A percentile compares a stretch with the other conserved stretches of the same genome.
These are phyloP conservation scores for Myxozyma lipomycoides DNA, from an alignment of 805 yeast genomes.

Conservation along the genomic window DNA sequence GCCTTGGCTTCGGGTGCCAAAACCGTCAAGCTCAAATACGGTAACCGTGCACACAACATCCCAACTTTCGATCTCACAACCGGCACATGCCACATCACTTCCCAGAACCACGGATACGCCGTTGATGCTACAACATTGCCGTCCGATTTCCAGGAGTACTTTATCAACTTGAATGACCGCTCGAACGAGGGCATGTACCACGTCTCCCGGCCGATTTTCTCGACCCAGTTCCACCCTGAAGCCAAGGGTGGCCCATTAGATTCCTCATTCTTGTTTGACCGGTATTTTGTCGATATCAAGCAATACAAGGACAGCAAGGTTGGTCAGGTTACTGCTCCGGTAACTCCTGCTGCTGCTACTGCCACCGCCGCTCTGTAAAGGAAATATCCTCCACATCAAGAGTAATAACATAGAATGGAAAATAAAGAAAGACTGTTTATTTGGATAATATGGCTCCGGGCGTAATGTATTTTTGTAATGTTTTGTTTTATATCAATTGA, in stretches of 20 bases:
- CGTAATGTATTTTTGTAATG: too few relatives aligned
- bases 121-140: conserved; percentile 79
- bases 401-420: too few relatives aligned
- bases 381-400: too few relatives aligned
- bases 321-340: conserved; percentile 1
- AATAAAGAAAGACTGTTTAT: too few relatives aligned
- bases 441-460: too few relatives aligned
- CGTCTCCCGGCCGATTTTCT: conserved; percentile 78
- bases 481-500: too few relatives aligned
- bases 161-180: conserved; percentile 89
- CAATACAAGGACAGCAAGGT: conserved; percentile 44
- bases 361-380: not conserved
- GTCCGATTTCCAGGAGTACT: conserved; percentile 76
- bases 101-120: conserved; percentile 98
- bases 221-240: conserved; percentile 98
- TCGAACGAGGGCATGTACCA: conserved; percentile 98
- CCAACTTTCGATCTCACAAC: conserved; percentile 87
- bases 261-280: conserved; percentile 85
- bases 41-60: conserved; percentile 99
- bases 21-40: conserved; percentile 87
- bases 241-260: conserved; percentile 99
- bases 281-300: conserved; percentile 68
- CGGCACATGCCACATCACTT: conserved; percentile 96
- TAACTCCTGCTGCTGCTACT: conserved; percentile 1
- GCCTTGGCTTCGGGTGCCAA: conserved; percentile 95